Evolutionary conservation across 345 rosid genomes (phyloP).

Genomic region (Populus pruinosa): DNA sequence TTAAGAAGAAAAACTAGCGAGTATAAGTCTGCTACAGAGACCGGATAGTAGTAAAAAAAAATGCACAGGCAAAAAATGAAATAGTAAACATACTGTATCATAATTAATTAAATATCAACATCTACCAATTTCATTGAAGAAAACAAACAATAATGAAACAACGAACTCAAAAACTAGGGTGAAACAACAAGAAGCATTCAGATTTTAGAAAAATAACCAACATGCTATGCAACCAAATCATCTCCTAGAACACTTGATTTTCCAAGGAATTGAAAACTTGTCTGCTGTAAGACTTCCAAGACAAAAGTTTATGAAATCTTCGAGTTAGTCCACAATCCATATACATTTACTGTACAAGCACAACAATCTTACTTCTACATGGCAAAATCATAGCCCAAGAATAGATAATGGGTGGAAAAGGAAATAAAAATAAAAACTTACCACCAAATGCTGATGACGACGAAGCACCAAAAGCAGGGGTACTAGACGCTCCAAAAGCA

Average conservation of each 20-base stretch:
- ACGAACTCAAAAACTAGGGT: background rate
- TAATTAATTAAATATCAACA: background rate
- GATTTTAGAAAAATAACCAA: background rate
- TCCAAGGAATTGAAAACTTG: background rate
- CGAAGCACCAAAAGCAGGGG: constrained; percentile 67
- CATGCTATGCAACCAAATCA: background rate
- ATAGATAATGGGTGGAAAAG: background rate
- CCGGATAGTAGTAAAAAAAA: background rate
- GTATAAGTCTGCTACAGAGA: background rate
- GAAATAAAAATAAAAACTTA: constrained; percentile 23
- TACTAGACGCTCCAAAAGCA: constrained; percentile 41
- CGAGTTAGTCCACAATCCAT: background rate
- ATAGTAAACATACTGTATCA: background rate
- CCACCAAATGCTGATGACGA: constrained; percentile 73
- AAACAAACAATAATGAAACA: background rate
- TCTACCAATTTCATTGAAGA: background rate
- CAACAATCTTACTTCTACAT: background rate
- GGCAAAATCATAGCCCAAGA: background rate
- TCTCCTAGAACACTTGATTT: background rate
- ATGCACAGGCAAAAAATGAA: background rate
- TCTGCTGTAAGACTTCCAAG: background rate
- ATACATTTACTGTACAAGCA: background rate
- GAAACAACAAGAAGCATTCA: background rate
- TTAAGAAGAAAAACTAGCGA: background rate
- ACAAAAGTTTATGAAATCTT: background rate